Conservation (phyloP, 805 yeast genomes). For the Starmerella apis region DNA sequence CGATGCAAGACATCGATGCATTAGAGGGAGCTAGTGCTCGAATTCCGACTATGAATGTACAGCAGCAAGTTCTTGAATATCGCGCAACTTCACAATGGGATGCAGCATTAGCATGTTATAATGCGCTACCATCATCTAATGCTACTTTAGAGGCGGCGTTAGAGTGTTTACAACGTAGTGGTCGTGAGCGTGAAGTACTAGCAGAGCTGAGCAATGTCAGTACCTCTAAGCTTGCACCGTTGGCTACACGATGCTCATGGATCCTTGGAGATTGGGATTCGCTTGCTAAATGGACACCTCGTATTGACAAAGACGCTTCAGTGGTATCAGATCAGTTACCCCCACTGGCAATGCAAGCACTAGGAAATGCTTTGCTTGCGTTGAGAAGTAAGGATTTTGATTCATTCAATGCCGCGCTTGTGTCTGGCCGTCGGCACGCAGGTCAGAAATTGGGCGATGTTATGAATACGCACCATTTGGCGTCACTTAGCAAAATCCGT, state of each 20-base stretch:
- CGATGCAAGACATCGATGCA: conserved; percentile 80
- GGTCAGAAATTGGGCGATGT: conserved; percentile 49
- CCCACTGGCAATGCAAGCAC: conserved; percentile 12
- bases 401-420: conserved; percentile 36
- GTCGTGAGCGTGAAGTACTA: conserved; percentile 57
- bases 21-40: conserved; percentile 72
- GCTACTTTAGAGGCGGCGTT: conserved; percentile 41
- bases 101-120: conserved; percentile 75
- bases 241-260: conserved; percentile 69
- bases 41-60: conserved; percentile 52
- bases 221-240: conserved; percentile 33
- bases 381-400: conserved; percentile 32
- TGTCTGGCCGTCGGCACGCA: conserved; percentile 46
- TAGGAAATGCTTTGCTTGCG: conserved; percentile 50
- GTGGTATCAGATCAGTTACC: conserved; percentile 9
- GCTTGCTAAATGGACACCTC: conserved; percentile 33
- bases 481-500: conserved; percentile 40
- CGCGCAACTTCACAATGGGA: conserved; percentile 82
- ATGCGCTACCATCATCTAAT: conserved; percentile 37
- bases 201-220: conserved; percentile 35
- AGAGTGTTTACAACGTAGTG: conserved; percentile 64
- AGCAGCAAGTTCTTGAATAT: conserved; percentile 69
- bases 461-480: conserved; percentile 30
- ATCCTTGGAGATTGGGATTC: conserved; percentile 46
- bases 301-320: conserved; percentile 6